Base-by-base conservation (phyloP, 257 asterid species). In the Salvia hispanica region DNA sequence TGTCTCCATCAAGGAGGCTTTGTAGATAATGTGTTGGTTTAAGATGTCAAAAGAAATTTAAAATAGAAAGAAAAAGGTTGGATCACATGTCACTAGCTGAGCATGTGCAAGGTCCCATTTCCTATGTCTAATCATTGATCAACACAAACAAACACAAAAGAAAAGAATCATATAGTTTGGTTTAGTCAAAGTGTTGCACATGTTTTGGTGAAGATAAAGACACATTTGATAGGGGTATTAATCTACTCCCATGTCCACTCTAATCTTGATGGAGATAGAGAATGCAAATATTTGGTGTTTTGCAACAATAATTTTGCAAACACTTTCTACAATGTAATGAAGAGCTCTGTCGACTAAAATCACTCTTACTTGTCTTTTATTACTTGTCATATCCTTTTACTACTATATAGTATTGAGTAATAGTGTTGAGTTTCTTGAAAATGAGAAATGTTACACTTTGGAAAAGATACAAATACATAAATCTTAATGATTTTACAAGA, bases 1-100 rank as follows among this genome's bases (percentile, higher is more conserved):
- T 58, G 95, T 88, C 88, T 82, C 97, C 82, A 80, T 69, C 70
- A 33, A 80, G 92, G 92, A 78, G 78, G 82, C 84, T 76, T 73
- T 78, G 47, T 75, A 47, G 79, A 70, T 71, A 51, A 69, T 77
- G 47, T 70, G 84, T 39, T 79, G 71, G 55, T 56, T 70, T 73
- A 58, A 74, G 82, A 77, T 75, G 79, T 75, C 90, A 79, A 76
- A 66, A 61, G 14, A 47, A 47, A 47, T n/a, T n/a, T 6, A 14
- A 14, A 7, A 6, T 40, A 2, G 31, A 25, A 25, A 18, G 6
- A 55, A 55, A 51, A 51, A 12, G 72, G 52, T 67, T 76, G 62
- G 64, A 62, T 81, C 82, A 75, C 72, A 70, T 70, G 84, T 77
- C 78, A 67, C 75, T 73, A 72, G 76, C 13, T 76, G 67, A 66